Base-by-base conservation (phyloP, 805 yeast genomes). In the Debaryomyces castellii region DNA sequence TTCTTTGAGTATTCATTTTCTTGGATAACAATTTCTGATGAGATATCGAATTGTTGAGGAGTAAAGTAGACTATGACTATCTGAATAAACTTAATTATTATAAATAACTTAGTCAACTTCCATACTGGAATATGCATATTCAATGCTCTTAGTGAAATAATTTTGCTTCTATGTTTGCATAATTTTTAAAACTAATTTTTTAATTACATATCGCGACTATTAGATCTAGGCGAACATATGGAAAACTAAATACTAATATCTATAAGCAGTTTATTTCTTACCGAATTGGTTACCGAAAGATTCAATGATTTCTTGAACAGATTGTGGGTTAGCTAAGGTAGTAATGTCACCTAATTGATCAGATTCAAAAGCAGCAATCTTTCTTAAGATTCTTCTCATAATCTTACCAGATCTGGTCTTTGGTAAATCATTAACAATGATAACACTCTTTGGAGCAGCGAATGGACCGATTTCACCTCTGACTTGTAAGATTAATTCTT, bases 361-460 rank as follows among this genome's bases (percentile, higher is more conserved):
- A 51, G 85, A 86, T 68, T 86, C 92, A 52, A 82, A 76, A 40
- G 89, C 84, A 41, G 84, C 71, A 49, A 86, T 74, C 73, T 86
- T 86, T 71, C 94, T 80, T 66, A 86, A 76, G 60, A 86, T 85
- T 73, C 94, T 79, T 79, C 94, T 82, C 94, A 86, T 86, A 56
- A 86, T 86, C 73, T 86, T 86, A 61, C 94, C 94, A 4, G 90
- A 84, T 74, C 94, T 82, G 10, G 94, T 86, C 77, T 86, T 86
- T 60, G 94, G 94, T 65, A 86, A 80, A 63, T 86, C 94, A 57
- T 78, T 80, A 43, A 86, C 92, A 44, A 86, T 66, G 38, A 86
- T 74, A 50, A 87, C 83, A 39, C 81, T 66, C 69, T 86, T 86
- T 53, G 94, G 94, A 37, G 92, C 89, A 32, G 94, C 94, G 69